These are phyloP conservation scores for Alternaria conjuncta DNA, from an alignment of 2,329 filamentous ascomycete genomes.

Conservation along the genomic window DNA sequence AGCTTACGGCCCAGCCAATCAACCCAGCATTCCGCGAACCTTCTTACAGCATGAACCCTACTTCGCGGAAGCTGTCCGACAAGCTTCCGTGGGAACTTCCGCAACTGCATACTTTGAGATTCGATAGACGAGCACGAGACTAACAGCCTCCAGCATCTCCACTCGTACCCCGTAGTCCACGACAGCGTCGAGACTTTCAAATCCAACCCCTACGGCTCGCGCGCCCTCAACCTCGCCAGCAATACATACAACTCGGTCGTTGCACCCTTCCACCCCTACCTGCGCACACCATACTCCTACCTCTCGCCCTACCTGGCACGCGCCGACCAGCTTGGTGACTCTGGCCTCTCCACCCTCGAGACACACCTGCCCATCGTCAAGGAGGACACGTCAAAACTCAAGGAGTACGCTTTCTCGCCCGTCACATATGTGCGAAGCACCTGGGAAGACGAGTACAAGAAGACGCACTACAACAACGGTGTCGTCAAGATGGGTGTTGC, in stretches of 20 bases:
- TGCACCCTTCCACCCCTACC: conserved; percentile 78
- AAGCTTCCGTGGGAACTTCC: not conserved
- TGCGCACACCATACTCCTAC: conserved; percentile 80
- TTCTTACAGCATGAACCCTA: conserved; percentile 1
- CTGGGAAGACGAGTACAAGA: conserved; percentile 49
- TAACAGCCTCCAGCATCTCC: conserved; percentile 69
- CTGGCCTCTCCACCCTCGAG: conserved; percentile 46
- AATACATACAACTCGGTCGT: conserved; percentile 78
- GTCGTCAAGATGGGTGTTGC: conserved; percentile 47
- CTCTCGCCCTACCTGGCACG: conserved; percentile 84
- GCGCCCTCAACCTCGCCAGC: conserved; percentile 77
- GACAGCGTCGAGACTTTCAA: conserved; percentile 81
- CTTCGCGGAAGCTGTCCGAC: not conserved
- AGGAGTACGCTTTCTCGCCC: conserved; percentile 42
- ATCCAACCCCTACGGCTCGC: conserved; percentile 81
- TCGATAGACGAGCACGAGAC: not conserved
- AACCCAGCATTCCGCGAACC: conserved; percentile 3
- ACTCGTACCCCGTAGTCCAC: conserved; percentile 81
- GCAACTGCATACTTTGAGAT: not conserved
- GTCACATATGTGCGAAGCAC: conserved; percentile 46
- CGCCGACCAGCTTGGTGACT: conserved; percentile 66
- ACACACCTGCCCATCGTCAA: conserved; percentile 53
- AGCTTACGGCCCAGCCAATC: conserved; percentile 13
- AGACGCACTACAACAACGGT: conserved; percentile 46
- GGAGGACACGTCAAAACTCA: conserved; percentile 55